Percentiles rank a stretch among this genome's conserved stretches.
Evolutionary conservation across 352 stramenopile species (phyloP).

Genomic region (Aphanomyces invadans): DNA sequence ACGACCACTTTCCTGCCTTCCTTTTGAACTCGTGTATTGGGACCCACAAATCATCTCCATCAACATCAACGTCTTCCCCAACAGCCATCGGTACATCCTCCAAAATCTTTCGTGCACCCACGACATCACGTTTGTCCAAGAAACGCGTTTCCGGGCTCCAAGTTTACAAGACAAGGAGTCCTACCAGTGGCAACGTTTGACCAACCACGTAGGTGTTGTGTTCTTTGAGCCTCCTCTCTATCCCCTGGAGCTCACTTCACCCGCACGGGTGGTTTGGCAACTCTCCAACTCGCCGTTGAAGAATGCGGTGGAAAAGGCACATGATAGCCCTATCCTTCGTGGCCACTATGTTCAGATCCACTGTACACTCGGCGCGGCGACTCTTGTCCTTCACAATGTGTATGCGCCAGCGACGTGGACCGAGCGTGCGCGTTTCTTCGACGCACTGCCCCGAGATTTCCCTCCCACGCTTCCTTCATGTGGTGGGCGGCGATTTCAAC

Average conservation of each 20-base stretch:
- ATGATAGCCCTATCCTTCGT: not conserved
- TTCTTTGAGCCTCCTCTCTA: not conserved
- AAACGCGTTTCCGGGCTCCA: not conserved
- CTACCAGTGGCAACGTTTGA: not conserved
- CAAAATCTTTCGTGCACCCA: not conserved
- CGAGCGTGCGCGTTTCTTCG: constrained; percentile 1
- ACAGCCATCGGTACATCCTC: not conserved
- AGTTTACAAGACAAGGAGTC: not conserved
- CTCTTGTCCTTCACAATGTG: constrained; percentile 2
- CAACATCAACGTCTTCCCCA: not conserved
- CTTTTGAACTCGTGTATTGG: not conserved
- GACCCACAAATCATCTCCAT: not conserved
- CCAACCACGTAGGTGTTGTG: not conserved
- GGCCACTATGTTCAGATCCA: not conserved
- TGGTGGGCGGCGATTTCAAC: constrained; percentile 9
- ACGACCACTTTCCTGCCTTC: not conserved
- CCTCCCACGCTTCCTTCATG: constrained; percentile 3
- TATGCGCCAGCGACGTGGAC: not conserved
- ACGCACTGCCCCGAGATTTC: constrained; percentile 4
- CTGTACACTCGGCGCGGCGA: not conserved
- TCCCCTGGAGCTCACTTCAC: not conserved
- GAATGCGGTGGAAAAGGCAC: not conserved
- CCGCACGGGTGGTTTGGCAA: not conserved
- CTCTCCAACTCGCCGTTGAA: not conserved
- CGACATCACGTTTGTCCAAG: not conserved